Percentiles rank a stretch among this genome's conserved stretches.
Evolutionary conservation across 257 asterid species (phyloP).

Genomic region (Solanum corneliomulleri): DNA sequence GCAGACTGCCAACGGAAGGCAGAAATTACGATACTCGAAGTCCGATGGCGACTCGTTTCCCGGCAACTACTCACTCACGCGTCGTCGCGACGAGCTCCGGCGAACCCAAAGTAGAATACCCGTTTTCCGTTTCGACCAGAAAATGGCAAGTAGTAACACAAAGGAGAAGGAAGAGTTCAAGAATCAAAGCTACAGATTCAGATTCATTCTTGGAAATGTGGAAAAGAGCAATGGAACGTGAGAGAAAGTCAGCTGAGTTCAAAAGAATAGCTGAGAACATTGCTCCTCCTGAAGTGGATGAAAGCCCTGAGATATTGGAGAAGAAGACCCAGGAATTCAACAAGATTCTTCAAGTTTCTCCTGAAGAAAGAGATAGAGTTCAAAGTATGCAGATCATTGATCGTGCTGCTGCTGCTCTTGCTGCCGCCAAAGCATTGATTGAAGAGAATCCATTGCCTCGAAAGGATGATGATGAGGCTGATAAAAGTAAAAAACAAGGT

Average conservation of each 20-base stretch:
- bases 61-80: slow-evolving; percentile 8
- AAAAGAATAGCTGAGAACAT: slow-evolving; percentile 34
- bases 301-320: slow-evolving; percentile 39
- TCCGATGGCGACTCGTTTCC: slow-evolving; percentile 47
- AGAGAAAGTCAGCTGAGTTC: slow-evolving; percentile 46
- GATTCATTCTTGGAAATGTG: slow-evolving; percentile 89
- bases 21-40: background rate
- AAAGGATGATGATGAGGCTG: slow-evolving; percentile 6
- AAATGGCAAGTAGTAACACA: background rate
- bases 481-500: slow-evolving; percentile 34
- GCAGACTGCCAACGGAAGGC: background rate
- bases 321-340: slow-evolving; percentile 50
- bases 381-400: slow-evolving; percentile 90
- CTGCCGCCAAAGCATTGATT: slow-evolving; percentile 74
- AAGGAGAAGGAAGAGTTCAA: slow-evolving; percentile 9
- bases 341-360: slow-evolving; percentile 56
- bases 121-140: slow-evolving; percentile 8
- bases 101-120: slow-evolving; percentile 12
- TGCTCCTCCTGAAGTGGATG: background rate
- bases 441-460: slow-evolving; percentile 33
- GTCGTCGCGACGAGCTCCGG: slow-evolving; percentile 40
- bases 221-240: slow-evolving; percentile 71
- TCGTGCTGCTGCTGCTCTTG: slow-evolving; percentile 96
- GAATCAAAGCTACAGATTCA: slow-evolving; percentile 44
- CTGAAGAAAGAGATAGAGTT: slow-evolving; percentile 68